phyloP scores from a whole-genome alignment of 768 basidiomycete genomes.

The Leucocoprinus sp. region DNA sequence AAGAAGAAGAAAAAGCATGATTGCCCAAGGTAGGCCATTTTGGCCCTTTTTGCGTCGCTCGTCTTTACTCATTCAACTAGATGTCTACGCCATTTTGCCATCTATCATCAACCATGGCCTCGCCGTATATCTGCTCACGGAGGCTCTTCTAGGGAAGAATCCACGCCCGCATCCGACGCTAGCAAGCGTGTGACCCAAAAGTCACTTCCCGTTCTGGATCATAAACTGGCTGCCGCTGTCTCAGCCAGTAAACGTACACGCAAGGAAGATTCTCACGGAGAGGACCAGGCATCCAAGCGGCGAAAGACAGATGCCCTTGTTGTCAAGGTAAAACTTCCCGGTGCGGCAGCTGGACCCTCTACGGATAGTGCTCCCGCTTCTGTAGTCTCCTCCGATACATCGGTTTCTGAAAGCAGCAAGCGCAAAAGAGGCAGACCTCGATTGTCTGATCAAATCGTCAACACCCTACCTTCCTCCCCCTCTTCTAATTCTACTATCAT shows the following conservation, averaged over 20 bases:
- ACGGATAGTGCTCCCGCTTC: constrained; percentile 12
- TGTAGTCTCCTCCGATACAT: constrained; percentile 1
- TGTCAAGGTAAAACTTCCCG: constrained; percentile 21
- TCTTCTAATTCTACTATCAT: constrained; percentile 23
- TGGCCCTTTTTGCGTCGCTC: not conserved
- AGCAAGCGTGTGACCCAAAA: constrained; percentile 45
- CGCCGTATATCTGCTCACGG: constrained; percentile 47
- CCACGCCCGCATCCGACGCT: constrained; percentile 37
- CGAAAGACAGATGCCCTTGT: constrained; percentile 30
- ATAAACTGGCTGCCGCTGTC: constrained; percentile 41
- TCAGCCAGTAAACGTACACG: constrained; percentile 23
- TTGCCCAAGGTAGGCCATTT: constrained; percentile 58
- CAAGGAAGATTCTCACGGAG: constrained; percentile 19
- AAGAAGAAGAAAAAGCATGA: constrained; percentile 59
- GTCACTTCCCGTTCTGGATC: constrained; percentile 40
- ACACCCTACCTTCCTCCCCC: constrained; percentile 2
- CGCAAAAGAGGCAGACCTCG: constrained; percentile 37
- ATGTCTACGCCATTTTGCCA: constrained; percentile 74
- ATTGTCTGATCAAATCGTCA: constrained; percentile 15
- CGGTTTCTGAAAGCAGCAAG: constrained; percentile 18
- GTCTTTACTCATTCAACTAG: constrained; percentile 25
- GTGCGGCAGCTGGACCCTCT: constrained; percentile 9
- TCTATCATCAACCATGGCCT: constrained; percentile 69
- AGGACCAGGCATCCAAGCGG: constrained; percentile 33
- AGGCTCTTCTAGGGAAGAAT: constrained; percentile 44